A percentile compares a stretch with the other conserved stretches of the same genome.
Conservation (phyloP, 768 basidiomycete species). For the Lanmaoa rubissima region DNA sequence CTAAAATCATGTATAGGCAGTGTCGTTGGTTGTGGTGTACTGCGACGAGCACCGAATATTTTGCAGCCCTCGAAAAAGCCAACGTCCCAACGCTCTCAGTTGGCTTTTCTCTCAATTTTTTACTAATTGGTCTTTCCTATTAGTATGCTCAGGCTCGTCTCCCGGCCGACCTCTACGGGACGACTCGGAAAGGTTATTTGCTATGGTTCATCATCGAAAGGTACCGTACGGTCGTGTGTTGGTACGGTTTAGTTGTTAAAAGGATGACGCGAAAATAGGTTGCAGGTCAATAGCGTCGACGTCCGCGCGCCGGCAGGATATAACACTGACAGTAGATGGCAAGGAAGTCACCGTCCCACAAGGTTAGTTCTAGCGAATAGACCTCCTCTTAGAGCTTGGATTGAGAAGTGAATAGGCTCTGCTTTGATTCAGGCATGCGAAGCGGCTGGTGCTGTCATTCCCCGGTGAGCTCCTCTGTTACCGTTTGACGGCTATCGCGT, state of each 20-base stretch:
- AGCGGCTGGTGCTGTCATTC: slow-evolving; percentile 79
- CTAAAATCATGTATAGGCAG: slow-evolving; percentile 8
- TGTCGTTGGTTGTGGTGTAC: slow-evolving; percentile 36
- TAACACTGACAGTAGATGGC: slow-evolving; percentile 94
- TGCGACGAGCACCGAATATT: slow-evolving; percentile 41
- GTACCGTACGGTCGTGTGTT: slow-evolving; percentile 17
- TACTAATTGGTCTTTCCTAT: slow-evolving; percentile 14
- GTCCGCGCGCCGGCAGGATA: slow-evolving; percentile 65
- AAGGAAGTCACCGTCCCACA: slow-evolving; percentile 97
- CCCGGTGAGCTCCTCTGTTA: slow-evolving; percentile 49
- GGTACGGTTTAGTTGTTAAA: slow-evolving; percentile 1
- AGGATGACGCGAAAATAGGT: slow-evolving; percentile 36
- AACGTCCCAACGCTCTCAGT: slow-evolving; percentile 14
- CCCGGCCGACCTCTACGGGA: slow-evolving; percentile 64
- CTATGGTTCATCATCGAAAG: slow-evolving; percentile 37
- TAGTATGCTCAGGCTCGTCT: slow-evolving; percentile 68
- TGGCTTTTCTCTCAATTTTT: slow-evolving; percentile 21
- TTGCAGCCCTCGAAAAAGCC: slow-evolving; percentile 15
- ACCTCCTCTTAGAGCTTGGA: neutral
- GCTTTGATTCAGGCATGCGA: slow-evolving; percentile 98
- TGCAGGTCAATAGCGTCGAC: slow-evolving; percentile 65
- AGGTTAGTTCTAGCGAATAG: slow-evolving; percentile 52
- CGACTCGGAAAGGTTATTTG: slow-evolving; percentile 63
- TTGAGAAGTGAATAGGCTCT: slow-evolving; percentile 54
- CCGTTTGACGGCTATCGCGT: slow-evolving; percentile 1